Evolutionary conservation across 2,329 filamentous ascomycete species (phyloP).

Genomic region (Incumbomyces delicatus): DNA sequence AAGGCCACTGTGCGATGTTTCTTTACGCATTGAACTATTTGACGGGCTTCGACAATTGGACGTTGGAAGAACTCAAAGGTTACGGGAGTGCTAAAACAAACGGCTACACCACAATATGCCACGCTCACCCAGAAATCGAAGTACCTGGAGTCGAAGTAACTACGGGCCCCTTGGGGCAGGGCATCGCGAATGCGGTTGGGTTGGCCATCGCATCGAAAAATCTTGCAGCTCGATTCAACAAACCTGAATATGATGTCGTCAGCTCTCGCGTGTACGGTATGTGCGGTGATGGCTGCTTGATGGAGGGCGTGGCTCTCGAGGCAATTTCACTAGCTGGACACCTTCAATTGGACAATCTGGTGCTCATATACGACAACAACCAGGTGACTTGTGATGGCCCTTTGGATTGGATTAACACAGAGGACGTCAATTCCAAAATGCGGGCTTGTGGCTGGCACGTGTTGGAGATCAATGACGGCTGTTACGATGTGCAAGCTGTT

Average conservation of each 20-base stretch:
- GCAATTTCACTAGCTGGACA: conserved; percentile 49
- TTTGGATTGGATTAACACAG: conserved; percentile 45
- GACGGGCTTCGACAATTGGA: conserved; percentile 26
- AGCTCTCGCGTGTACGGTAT: conserved; percentile 46
- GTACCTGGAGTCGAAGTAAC: conserved; percentile 48
- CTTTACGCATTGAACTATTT: conserved; percentile 27
- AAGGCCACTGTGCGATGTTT: not conserved
- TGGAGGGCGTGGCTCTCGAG: conserved; percentile 50
- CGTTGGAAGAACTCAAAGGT: conserved; percentile 27
- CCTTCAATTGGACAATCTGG: conserved; percentile 46
- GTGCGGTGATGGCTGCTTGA: conserved; percentile 49
- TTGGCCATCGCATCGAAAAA: conserved; percentile 49
- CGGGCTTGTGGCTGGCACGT: conserved; percentile 47
- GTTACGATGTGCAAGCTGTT: conserved; percentile 40
- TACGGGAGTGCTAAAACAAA: conserved; percentile 23
- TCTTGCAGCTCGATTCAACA: conserved; percentile 44
- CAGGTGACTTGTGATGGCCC: conserved; percentile 51
- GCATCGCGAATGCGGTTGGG: conserved; percentile 50
- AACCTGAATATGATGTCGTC: conserved; percentile 38
- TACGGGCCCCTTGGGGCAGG: conserved; percentile 49
- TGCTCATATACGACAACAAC: conserved; percentile 53
- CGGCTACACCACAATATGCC: conserved; percentile 32
- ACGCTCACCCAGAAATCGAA: conserved; percentile 43
- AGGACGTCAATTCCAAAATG: conserved; percentile 52
- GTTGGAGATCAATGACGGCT: conserved; percentile 44